phyloP scores from a whole-genome alignment of 371 early-diverging fungal species.

The Catenaria anguillulae region DNA sequence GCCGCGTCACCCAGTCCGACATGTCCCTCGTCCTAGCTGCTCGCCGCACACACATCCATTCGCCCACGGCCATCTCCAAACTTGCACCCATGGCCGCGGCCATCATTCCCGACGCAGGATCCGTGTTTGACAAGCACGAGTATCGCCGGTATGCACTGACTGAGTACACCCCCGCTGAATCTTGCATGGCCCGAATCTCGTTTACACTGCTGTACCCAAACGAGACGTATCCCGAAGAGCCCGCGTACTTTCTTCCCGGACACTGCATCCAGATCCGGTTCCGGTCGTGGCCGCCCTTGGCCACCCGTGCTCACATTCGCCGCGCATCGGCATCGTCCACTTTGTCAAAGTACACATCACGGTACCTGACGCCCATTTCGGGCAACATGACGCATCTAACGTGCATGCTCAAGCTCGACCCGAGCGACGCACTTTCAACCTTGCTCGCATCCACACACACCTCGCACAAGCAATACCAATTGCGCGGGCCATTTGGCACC shows the following conservation, averaged over 20 bases:
- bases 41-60: constrained; percentile 20
- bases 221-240: constrained; percentile 14
- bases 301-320: no score
- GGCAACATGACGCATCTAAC: constrained; percentile 18
- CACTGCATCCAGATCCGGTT: constrained; percentile 21
- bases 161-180: no score
- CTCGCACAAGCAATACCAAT: constrained; percentile 22
- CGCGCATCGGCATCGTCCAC: background rate
- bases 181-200: no score
- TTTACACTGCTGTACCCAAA: constrained; percentile 22
- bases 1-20: constrained; percentile 13
- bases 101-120: background rate
- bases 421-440: constrained; percentile 9
- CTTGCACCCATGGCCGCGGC: constrained; percentile 21
- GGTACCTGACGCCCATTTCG: constrained; percentile 22
- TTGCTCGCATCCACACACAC: constrained; percentile 11
- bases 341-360: constrained; percentile 7
- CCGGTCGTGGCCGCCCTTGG: no score
- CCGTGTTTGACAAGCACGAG: constrained; percentile 16
- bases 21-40: constrained; percentile 15
- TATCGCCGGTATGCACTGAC: constrained; percentile 23
- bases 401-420: constrained; percentile 12
- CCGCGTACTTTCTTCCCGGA: constrained; percentile 19
- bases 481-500: constrained; percentile 27
- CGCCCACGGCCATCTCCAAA: constrained; percentile 22